These are phyloP conservation scores for Casuarina cunninghamiana DNA, from an alignment of 306 rosid species.

Conservation along the genomic window DNA sequence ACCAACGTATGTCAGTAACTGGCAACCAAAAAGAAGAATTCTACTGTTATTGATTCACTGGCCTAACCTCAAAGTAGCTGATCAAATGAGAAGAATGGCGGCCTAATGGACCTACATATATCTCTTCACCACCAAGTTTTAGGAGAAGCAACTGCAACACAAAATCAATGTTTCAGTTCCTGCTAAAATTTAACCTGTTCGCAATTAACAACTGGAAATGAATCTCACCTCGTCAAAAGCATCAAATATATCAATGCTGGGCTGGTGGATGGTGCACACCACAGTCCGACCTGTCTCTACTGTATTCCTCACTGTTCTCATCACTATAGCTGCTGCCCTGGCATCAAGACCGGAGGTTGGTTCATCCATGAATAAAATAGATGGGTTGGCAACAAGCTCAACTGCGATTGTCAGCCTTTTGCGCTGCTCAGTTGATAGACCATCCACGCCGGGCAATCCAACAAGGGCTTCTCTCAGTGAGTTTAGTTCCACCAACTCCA, in stretches of 20 bases:
- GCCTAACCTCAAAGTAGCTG: slow-evolving; percentile 70
- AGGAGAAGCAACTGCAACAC: slow-evolving; percentile 66
- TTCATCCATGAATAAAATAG: slow-evolving; percentile 95
- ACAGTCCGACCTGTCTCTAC: slow-evolving; percentile 93
- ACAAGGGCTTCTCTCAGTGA: slow-evolving; percentile 72
- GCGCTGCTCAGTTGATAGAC: slow-evolving; percentile 84
- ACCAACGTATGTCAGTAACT: background rate
- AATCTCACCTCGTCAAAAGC: slow-evolving; percentile 87
- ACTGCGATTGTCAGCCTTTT: slow-evolving; percentile 87
- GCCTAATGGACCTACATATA: slow-evolving; percentile 76
- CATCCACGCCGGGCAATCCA: slow-evolving; percentile 76
- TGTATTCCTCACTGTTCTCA: slow-evolving; percentile 92
- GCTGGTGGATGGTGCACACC: slow-evolving; percentile 94
- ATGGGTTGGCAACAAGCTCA: slow-evolving; percentile 93
- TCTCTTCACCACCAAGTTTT: slow-evolving; percentile 81
- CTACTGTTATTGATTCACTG: background rate
- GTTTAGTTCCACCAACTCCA: slow-evolving; percentile 83
- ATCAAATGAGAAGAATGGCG: slow-evolving; percentile 54
- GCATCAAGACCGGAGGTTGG: slow-evolving; percentile 99
- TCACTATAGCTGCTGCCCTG: slow-evolving; percentile 92
- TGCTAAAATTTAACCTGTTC: background rate
- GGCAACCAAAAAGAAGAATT: background rate
- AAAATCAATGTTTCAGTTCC: background rate
- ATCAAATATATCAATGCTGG: slow-evolving; percentile 93
- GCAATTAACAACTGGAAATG: background rate